A percentile compares a stretch with the other conserved stretches of the same genome.
Evolutionary conservation across 2,329 filamentous ascomycete genomes (phyloP).

Genomic region (Leptosphaerulina australis): DNA sequence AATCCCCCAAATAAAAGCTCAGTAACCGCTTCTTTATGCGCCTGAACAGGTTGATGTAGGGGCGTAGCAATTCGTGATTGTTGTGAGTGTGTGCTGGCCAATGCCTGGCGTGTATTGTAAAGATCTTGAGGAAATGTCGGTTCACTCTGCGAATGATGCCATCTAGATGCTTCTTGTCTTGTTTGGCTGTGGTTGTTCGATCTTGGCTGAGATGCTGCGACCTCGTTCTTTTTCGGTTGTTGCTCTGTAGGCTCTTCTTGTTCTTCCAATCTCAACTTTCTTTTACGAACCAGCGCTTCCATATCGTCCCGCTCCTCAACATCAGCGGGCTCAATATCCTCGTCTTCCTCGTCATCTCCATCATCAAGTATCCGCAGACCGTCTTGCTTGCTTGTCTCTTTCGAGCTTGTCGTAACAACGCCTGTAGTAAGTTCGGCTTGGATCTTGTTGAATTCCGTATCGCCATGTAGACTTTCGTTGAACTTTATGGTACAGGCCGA

Average conservation of each 20-base stretch:
- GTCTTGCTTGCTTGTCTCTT: slow-evolving; percentile 56
- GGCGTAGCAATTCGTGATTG: background rate
- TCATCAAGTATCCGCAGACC: slow-evolving; percentile 55
- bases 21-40: slow-evolving; percentile 8
- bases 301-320: slow-evolving; percentile 40
- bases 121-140: background rate
- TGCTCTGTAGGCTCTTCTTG: slow-evolving; percentile 15
- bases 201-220: background rate
- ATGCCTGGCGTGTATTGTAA: background rate
- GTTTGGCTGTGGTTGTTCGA: background rate
- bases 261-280: slow-evolving; percentile 33
- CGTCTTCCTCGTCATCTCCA: slow-evolving; percentile 48
- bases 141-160: background rate
- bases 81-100: background rate
- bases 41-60: background rate
- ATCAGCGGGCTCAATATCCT: slow-evolving; percentile 34
- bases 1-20: slow-evolving; percentile 48
- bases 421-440: slow-evolving; percentile 43
- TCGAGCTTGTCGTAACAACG: slow-evolving; percentile 49
- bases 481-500: slow-evolving; percentile 47
- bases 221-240: background rate
- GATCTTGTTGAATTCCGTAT: slow-evolving; percentile 47
- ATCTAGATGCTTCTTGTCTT: background rate
- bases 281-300: slow-evolving; percentile 49
- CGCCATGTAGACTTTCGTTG: slow-evolving; percentile 50